Evolutionary conservation across 441 rosid genomes (phyloP).

Genomic region (Sinapis alba): DNA sequence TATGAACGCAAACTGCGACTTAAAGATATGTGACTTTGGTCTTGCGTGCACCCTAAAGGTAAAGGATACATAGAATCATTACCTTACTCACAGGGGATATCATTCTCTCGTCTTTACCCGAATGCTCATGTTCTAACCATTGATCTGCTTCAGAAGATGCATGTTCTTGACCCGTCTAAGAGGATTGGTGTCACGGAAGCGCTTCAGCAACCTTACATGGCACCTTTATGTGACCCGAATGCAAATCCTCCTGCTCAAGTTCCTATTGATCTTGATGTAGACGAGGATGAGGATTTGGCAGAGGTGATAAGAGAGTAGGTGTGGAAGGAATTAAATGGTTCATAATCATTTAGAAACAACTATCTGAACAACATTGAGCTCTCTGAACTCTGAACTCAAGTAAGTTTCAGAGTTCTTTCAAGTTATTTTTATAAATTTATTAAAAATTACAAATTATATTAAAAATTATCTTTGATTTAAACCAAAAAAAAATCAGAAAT

Average conservation of each 20-base stretch:
- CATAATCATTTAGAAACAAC: too few species aligned
- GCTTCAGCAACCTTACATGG: constrained; percentile 80
- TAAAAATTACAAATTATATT: too few species aligned
- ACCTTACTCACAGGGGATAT: constrained; percentile 55
- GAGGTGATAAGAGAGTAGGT: too few species aligned
- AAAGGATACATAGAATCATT: constrained; percentile 69
- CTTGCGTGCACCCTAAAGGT: constrained; percentile 75
- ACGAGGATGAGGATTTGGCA: constrained; percentile 57
- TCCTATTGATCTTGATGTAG: constrained; percentile 74
- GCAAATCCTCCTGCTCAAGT: constrained; percentile 64
- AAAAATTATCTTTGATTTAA: too few species aligned
- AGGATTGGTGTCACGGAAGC: constrained; percentile 76
- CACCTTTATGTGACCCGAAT: constrained; percentile 63
- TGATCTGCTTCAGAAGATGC: constrained; percentile 78
- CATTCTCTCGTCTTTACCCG: constrained; percentile 66
- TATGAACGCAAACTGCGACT: constrained; percentile 81
- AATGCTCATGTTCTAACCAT: constrained; percentile 67
- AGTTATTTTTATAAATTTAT: too few species aligned
- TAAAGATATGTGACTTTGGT: constrained; percentile 80
- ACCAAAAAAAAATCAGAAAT: too few species aligned
- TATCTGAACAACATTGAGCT: too few species aligned
- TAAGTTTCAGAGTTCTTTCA: too few species aligned
- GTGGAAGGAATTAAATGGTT: too few species aligned
- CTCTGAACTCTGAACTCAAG: too few species aligned
- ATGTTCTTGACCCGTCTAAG: constrained; percentile 75